Conservation (phyloP, 139 green algal species). For the Dunaliella primolecta region DNA sequence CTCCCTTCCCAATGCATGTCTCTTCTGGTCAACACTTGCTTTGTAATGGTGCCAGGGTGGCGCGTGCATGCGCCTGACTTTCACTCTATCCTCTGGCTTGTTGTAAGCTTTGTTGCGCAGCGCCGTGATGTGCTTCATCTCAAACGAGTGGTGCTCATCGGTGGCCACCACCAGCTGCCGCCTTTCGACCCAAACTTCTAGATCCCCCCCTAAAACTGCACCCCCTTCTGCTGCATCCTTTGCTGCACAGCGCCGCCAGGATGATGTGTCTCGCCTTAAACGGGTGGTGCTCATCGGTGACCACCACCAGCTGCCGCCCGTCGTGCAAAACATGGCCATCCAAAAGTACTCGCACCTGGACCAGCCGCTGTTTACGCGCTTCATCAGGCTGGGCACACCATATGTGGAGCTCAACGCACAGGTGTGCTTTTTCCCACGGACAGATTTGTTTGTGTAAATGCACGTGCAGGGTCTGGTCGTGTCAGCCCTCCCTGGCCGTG, state of each 20-base stretch:
- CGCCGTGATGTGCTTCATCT: constrained; percentile 44
- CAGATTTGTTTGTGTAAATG: too few species aligned
- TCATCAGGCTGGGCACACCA: constrained; percentile 91
- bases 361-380: constrained; percentile 94
- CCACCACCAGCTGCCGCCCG: constrained; percentile 97
- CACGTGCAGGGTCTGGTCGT: too few species aligned
- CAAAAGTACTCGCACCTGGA: constrained; percentile 90
- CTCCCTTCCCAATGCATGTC: too few species aligned
- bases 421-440: too few species aligned
- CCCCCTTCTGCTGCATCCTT: too few species aligned
- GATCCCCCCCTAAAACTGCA: too few species aligned
- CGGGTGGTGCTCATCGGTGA: constrained; percentile 90
- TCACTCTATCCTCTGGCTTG: too few species aligned
- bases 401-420: constrained; percentile 93
- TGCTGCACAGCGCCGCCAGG: constrained; percentile 52
- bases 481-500: too few species aligned
- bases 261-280: constrained; percentile 49
- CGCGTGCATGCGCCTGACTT: too few species aligned
- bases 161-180: constrained; percentile 98
- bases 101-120: too few species aligned
- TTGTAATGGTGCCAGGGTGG: too few species aligned
- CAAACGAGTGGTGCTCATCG: constrained; percentile 82
- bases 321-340: constrained; percentile 97
- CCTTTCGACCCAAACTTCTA: constrained; percentile 99
- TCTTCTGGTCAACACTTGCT: too few species aligned